Percentiles rank a stretch among this genome's conserved stretches.
These are phyloP conservation scores for Neophaeococcomyces aloes DNA, from an alignment of 2,329 filamentous ascomycete species.

Conservation along the genomic window DNA sequence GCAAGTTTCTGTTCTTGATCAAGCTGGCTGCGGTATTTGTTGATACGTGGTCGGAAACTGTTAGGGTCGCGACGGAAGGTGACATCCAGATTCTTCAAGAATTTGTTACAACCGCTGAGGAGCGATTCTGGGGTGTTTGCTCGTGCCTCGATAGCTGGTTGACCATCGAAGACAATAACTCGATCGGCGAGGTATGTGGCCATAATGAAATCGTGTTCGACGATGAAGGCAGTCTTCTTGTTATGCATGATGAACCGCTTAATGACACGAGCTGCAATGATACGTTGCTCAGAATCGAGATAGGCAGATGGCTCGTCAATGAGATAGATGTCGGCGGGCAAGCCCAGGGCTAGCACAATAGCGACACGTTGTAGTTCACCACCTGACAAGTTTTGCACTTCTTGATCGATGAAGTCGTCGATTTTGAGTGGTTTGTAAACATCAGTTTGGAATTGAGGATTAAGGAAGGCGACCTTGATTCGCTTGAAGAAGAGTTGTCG, in stretches of 20 bases:
- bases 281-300: conserved; percentile 97
- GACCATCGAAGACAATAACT: conserved; percentile 95
- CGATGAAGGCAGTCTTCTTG: conserved; percentile 98
- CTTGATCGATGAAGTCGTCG: conserved; percentile 98
- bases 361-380: conserved; percentile 99
- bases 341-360: conserved; percentile 89
- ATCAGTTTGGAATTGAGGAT: conserved; percentile 97
- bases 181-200: conserved; percentile 72
- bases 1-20: conserved; percentile 93
- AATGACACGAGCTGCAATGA: conserved; percentile 91
- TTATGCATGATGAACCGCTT: conserved; percentile 99
- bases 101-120: conserved; percentile 89
- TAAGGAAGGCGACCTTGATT: conserved; percentile 94
- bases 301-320: conserved; percentile 98
- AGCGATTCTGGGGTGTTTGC: conserved; percentile 87
- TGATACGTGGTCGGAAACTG: conserved; percentile 95
- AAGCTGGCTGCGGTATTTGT: conserved; percentile 90
- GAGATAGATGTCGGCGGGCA: conserved; percentile 94
- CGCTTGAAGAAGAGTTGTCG: conserved; percentile 99
- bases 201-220: conserved; percentile 99
- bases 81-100: conserved; percentile 92
- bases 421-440: conserved; percentile 99
- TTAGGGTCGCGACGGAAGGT: conserved; percentile 97
- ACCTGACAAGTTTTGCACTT: conserved; percentile 97
- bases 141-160: conserved; percentile 77